Base-by-base conservation (phyloP, 164 flowering plant genomes). In the Liriodendron chinense region DNA sequence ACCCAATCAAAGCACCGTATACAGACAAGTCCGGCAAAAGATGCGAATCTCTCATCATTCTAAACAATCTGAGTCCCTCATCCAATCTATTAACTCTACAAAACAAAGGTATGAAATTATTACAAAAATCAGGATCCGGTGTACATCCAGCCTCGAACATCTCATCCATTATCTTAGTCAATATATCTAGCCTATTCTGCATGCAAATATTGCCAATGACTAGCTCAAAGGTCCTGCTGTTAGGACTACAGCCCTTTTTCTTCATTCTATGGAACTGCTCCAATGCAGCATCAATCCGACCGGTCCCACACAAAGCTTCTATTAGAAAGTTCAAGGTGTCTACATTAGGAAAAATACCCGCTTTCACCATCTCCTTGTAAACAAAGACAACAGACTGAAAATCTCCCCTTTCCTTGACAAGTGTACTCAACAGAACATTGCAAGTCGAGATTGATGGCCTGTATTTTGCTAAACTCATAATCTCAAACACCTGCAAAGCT, bases 291-390 rank as follows among this genome's bases (percentile, higher is more conserved):
- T 86, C 87, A 68, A 84, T 73, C 63, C 70, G 71, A 43, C 72
- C 78, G 1, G 83, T 70, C 61, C 84, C 85, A 78, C 85, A 82
- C 74, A 92, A 82, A 69, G 83, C 86, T 75, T 89, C 89, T 68
- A 92, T 75, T 72, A 92, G 72, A 77, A 73, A 80, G 81, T 92
- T 92, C 82, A 90, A 76, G 1, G 90, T 87, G 9, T 86, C 87
- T 69, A 88, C 82, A 65, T 76, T 85, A 0, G 97, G 97, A 47
- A 80, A 57, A 72, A 77, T 79, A 47, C 91, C 90, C 0, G 87
- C 82, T 81, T 87, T 92, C 81, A 92, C 94, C 84, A 92, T 88
- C 78, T 90, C 97, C 84, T 92, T 89, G 65, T 92, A 92, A 69
- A 87, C 86, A 78, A 88, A 88, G 64, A 89, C 64, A 24, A 87